Percentiles rank a stretch among this genome's conserved stretches.
Evolutionary conservation across 805 yeast genomes (phyloP).

Genomic region (Monosporozyma aerobia): DNA sequence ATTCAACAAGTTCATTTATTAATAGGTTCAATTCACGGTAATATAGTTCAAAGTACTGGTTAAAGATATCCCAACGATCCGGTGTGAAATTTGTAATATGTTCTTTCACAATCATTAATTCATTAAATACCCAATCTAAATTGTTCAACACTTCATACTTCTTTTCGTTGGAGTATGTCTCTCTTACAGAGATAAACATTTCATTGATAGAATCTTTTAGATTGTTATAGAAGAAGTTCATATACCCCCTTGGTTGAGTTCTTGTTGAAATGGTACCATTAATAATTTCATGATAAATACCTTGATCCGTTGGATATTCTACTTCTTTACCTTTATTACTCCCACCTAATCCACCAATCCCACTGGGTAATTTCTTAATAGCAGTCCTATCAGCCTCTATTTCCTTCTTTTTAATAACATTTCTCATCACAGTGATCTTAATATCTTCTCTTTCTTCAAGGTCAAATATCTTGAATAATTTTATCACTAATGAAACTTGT

Average conservation of each 20-base stretch:
- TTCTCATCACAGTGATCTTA: conserved; percentile 35
- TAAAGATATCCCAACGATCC: conserved; percentile 60
- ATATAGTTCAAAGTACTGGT: conserved; percentile 53
- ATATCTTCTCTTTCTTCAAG: conserved; percentile 73
- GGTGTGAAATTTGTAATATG: conserved; percentile 59
- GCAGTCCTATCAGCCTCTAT: conserved; percentile 22
- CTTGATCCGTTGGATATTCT: conserved; percentile 26
- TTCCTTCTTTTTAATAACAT: conserved; percentile 26
- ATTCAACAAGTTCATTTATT: conserved; percentile 51
- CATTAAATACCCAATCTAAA: conserved; percentile 77
- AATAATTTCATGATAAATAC: conserved; percentile 32
- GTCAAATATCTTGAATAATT: conserved; percentile 69
- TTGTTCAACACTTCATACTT: conserved; percentile 56
- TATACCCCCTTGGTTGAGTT: conserved; percentile 47
- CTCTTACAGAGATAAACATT: conserved; percentile 52
- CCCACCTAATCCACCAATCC: not conserved
- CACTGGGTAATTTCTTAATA: conserved; percentile 22
- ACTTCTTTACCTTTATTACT: not conserved
- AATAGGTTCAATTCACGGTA: conserved; percentile 56
- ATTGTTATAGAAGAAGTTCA: conserved; percentile 47
- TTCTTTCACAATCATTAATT: conserved; percentile 54
- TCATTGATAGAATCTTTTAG: conserved; percentile 53
- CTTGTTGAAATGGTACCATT: conserved; percentile 37
- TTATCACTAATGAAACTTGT: conserved; percentile 57
- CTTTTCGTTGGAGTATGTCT: conserved; percentile 39